These are phyloP conservation scores for Phycomyces blakesleeanus DNA, from an alignment of 192 early-diverging fungal species.

Conservation along the genomic window DNA sequence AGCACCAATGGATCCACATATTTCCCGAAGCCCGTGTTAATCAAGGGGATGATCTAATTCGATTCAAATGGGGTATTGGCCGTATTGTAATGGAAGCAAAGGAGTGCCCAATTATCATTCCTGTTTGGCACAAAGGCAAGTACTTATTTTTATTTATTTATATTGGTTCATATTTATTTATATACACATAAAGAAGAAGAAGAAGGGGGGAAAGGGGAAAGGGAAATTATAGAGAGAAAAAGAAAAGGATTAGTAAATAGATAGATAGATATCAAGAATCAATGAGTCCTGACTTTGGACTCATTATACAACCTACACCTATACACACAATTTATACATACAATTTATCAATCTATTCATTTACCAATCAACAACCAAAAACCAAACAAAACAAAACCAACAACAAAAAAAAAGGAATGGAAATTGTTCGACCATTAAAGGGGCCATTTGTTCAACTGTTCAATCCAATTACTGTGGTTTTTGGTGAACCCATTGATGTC, in stretches of 20 bases:
- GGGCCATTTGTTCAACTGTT: constrained; percentile 52
- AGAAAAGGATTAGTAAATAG: too few species aligned
- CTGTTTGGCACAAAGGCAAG: constrained; percentile 65
- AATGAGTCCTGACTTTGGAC: too few species aligned
- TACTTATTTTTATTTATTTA: neutral
- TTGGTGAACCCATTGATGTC: constrained; percentile 76
- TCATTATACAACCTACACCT: constrained; percentile 18
- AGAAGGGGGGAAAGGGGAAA: too few species aligned
- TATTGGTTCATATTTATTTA: neutral
- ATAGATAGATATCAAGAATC: too few species aligned
- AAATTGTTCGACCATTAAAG: constrained; percentile 53
- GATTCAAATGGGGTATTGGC: constrained; percentile 86
- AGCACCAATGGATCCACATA: constrained; percentile 83
- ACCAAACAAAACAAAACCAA: too few species aligned
- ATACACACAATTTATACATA: too few species aligned
- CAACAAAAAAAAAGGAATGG: constrained; percentile 51
- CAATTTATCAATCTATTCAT: too few species aligned
- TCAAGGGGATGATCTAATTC: constrained; percentile 49
- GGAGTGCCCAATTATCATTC: constrained; percentile 58
- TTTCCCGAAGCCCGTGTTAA: constrained; percentile 82
- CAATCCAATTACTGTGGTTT: constrained; percentile 55
- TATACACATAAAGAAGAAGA: neutral
- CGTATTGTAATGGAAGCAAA: constrained; percentile 80
- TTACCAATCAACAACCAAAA: too few species aligned
- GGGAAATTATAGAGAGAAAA: too few species aligned